Percentiles rank a stretch among this genome's conserved stretches.
phyloP scores from a whole-genome alignment of 2,329 filamentous ascomycete genomes.

The Fusarium chlamydosporum region DNA sequence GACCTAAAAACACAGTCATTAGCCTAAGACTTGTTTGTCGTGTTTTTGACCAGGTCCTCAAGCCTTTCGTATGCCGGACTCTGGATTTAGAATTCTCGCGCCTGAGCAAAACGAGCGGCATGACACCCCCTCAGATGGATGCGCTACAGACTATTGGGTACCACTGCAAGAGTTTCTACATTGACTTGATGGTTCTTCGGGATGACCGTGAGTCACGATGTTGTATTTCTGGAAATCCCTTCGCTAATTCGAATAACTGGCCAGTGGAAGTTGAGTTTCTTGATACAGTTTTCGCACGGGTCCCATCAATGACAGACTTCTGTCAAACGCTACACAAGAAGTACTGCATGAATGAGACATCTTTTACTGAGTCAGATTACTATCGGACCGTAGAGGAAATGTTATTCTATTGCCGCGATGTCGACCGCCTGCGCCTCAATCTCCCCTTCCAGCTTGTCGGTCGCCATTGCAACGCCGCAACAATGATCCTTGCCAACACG shows the following conservation, averaged over 20 bases:
- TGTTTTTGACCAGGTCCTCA: slow-evolving; percentile 63
- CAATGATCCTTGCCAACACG: slow-evolving; percentile 67
- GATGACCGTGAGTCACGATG: slow-evolving; percentile 61
- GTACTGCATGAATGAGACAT: slow-evolving; percentile 64
- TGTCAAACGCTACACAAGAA: slow-evolving; percentile 60
- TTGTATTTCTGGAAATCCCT: not conserved
- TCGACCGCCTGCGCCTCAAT: slow-evolving; percentile 64
- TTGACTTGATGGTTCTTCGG: slow-evolving; percentile 67
- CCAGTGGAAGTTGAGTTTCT: slow-evolving; percentile 66
- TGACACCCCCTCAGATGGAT: slow-evolving; percentile 55
- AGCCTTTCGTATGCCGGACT: slow-evolving; percentile 62
- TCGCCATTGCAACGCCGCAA: slow-evolving; percentile 61
- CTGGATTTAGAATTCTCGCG: slow-evolving; percentile 66
- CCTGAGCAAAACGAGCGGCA: slow-evolving; percentile 57
- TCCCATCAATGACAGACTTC: slow-evolving; percentile 63
- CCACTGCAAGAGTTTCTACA: slow-evolving; percentile 64
- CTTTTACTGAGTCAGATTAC: slow-evolving; percentile 67
- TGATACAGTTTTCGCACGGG: slow-evolving; percentile 60
- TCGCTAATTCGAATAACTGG: slow-evolving; percentile 30
- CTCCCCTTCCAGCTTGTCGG: slow-evolving; percentile 67
- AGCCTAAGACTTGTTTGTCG: slow-evolving; percentile 64
- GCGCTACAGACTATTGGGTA: slow-evolving; percentile 62
- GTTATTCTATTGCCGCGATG: slow-evolving; percentile 61
- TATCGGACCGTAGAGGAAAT: slow-evolving; percentile 58
- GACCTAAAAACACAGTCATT: slow-evolving; percentile 62